These are phyloP conservation scores for Amylocystis lapponica DNA, from an alignment of 768 basidiomycete genomes.

Conservation along the genomic window DNA sequence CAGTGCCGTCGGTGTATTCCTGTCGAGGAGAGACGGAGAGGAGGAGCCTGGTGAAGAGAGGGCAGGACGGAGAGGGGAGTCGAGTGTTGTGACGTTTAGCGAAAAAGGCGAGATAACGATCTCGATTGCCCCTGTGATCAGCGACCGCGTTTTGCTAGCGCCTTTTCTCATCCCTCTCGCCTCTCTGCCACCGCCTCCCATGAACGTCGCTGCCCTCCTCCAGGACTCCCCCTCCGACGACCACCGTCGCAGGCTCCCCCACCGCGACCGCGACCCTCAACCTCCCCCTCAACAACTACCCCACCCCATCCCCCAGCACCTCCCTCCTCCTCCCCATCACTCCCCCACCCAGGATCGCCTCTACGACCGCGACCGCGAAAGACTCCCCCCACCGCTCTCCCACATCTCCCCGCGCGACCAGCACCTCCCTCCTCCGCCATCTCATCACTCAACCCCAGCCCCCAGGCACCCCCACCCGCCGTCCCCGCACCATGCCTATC, in stretches of 20 bases:
- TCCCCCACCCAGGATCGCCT: conserved; percentile 19
- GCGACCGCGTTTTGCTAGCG: conserved; percentile 21
- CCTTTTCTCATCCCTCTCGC: conserved; percentile 21
- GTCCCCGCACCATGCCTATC: conserved; percentile 9
- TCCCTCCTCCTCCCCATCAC: conserved; percentile 25
- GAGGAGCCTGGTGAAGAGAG: too few relatives aligned
- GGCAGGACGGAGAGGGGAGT: too few relatives aligned
- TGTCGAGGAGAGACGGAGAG: too few relatives aligned
- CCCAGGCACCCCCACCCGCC: conserved; percentile 13
- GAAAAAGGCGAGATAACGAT: conserved; percentile 21
- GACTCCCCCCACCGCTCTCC: conserved; percentile 12
- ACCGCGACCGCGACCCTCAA: conserved; percentile 27
- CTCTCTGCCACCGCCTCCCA: conserved; percentile 27
- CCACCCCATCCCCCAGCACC: conserved; percentile 23
- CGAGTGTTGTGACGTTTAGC: conserved; percentile 3
- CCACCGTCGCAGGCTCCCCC: conserved; percentile 27
- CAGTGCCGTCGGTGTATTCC: too few relatives aligned
- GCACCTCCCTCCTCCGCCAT: conserved; percentile 10
- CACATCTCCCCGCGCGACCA: conserved; percentile 14
- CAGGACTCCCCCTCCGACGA: conserved; percentile 67
- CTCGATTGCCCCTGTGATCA: conserved; percentile 28
- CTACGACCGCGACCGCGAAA: conserved; percentile 18
- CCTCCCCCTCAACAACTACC: conserved; percentile 25
- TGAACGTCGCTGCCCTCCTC: conserved; percentile 67
- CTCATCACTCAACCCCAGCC: conserved; percentile 10